phyloP scores from a whole-genome alignment of 257 asterid species.

The Coffea eugenioides region DNA sequence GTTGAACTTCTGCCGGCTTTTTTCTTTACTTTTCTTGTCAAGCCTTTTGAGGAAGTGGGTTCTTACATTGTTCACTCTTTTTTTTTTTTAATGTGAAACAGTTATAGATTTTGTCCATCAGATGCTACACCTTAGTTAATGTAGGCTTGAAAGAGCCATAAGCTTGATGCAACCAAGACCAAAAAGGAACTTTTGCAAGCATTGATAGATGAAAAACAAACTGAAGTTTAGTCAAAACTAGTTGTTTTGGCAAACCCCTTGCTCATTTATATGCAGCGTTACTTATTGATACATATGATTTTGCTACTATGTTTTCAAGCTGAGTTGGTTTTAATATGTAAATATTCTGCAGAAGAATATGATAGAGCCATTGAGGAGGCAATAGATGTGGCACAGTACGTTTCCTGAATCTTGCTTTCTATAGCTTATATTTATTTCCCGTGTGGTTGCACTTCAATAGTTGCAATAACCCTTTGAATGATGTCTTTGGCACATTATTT shows the following conservation, averaged over 20 bases:
- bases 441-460: not conserved
- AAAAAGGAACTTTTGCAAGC: not conserved
- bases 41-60: too few species aligned
- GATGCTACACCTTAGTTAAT: not conserved
- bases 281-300: not conserved
- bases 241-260: not conserved
- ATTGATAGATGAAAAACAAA: not conserved
- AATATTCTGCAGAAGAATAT: slow-evolving; percentile 59
- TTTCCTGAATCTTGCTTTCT: slow-evolving; percentile 7
- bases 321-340: slow-evolving; percentile 4
- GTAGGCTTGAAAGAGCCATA: not conserved
- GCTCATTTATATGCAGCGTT: not conserved
- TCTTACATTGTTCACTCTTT: too few species aligned
- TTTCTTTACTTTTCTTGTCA: too few species aligned
- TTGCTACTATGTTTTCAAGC: slow-evolving; percentile 1
- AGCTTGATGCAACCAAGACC: too few species aligned
- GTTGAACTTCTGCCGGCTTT: not conserved
- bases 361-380: slow-evolving; percentile 79
- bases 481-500: too few species aligned
- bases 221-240: not conserved
- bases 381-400: slow-evolving; percentile 57
- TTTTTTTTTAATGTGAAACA: too few species aligned
- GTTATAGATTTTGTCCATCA: not conserved
- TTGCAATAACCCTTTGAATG: too few species aligned
- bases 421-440: slow-evolving; percentile 1